Evolutionary conservation across 2,329 filamentous ascomycete genomes (phyloP).

Genomic region (Epichloe elymi): DNA sequence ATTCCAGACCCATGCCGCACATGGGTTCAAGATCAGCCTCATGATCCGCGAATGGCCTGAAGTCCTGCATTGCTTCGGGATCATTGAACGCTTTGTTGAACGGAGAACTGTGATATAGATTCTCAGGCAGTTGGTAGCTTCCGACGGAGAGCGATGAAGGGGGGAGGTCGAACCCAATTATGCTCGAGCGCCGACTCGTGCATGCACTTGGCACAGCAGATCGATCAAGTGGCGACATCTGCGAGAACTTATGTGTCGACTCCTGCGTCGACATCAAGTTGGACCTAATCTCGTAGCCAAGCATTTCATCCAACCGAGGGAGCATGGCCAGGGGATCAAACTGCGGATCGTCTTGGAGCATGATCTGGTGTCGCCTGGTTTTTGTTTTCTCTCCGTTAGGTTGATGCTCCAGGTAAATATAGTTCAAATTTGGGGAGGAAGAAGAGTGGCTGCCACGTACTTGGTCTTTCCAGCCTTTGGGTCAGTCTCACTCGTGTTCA

Average conservation of each 20-base stretch:
- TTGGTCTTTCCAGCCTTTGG: slow-evolving; percentile 56
- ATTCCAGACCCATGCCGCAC: slow-evolving; percentile 31
- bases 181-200: slow-evolving; percentile 14
- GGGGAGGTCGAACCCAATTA: slow-evolving; percentile 20
- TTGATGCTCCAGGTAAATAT: too few species aligned
- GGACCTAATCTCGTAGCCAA: slow-evolving; percentile 23
- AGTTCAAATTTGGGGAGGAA: background rate
- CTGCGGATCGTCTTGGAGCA: slow-evolving; percentile 68
- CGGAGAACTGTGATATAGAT: slow-evolving; percentile 21
- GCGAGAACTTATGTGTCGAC: slow-evolving; percentile 26
- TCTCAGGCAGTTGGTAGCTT: slow-evolving; percentile 20
- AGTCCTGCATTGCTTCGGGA: slow-evolving; percentile 11
- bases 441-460: slow-evolving; percentile 37
- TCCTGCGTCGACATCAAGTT: slow-evolving; percentile 22
- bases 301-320: slow-evolving; percentile 19
- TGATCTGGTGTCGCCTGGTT: slow-evolving; percentile 57
- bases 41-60: slow-evolving; percentile 25
- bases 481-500: slow-evolving; percentile 48
- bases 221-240: slow-evolving; percentile 27
- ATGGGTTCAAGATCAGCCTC: slow-evolving; percentile 24
- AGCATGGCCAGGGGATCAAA: slow-evolving; percentile 36
- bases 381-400: background rate
- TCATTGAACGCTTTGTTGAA: slow-evolving; percentile 11
- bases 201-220: slow-evolving; percentile 19
- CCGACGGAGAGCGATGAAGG: slow-evolving; percentile 22